phyloP scores from a whole-genome alignment of 1,284 basidiomycete species.

The Sanghuangporus weigelae region DNA sequence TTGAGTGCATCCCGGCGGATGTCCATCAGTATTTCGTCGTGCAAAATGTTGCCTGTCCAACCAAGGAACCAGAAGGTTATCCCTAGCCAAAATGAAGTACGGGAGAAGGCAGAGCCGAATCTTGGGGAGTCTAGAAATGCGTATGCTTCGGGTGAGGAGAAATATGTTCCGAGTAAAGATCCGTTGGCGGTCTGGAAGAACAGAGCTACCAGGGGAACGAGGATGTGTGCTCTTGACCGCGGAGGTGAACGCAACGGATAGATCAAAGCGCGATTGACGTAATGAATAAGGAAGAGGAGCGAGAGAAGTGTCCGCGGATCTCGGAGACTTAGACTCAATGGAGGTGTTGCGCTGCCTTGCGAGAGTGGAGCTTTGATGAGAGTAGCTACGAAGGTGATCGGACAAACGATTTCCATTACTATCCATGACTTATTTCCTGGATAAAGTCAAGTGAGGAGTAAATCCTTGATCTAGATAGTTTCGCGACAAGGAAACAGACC shows the following conservation, averaged over 20 bases:
- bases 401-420: conserved; percentile 80
- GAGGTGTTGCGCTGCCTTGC: conserved; percentile 17
- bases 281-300: conserved; percentile 69
- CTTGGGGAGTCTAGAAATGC: background rate
- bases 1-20: conserved; percentile 45
- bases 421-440: conserved; percentile 67
- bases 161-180: conserved; percentile 61
- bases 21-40: conserved; percentile 85
- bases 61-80: conserved; percentile 65
- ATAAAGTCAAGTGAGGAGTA: background rate
- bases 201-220: conserved; percentile 53
- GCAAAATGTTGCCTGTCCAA: conserved; percentile 74
- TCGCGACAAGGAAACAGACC: conserved; percentile 32
- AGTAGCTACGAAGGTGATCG: conserved; percentile 50
- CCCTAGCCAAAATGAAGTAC: conserved; percentile 57
- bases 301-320: conserved; percentile 38
- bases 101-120: conserved; percentile 29
- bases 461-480: background rate
- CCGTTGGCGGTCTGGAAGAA: conserved; percentile 76
- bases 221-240: conserved; percentile 72
- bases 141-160: conserved; percentile 47
- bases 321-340: conserved; percentile 18
- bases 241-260: conserved; percentile 80
- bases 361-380: conserved; percentile 45
- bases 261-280: conserved; percentile 77